Evolutionary conservation across 2,329 filamentous ascomycete species (phyloP).

Genomic region (Lachnellula cervina): DNA sequence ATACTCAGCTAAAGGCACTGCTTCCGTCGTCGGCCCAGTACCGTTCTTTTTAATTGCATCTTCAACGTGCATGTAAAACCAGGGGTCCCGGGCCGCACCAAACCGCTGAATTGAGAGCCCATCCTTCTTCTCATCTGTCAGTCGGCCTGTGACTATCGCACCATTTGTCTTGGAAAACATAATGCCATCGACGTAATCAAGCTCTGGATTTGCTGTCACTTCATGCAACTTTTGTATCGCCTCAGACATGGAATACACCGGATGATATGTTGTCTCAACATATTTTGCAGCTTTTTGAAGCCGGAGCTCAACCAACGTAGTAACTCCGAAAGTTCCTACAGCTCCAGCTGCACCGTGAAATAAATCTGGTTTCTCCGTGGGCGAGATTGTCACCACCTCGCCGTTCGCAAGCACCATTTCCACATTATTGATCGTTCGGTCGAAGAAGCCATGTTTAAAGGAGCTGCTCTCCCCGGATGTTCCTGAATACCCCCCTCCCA

Average conservation of each 20-base stretch:
- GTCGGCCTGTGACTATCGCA: conserved; percentile 49
- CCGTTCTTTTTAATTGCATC: conserved; percentile 23
- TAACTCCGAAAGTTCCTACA: conserved; percentile 56
- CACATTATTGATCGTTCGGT: conserved; percentile 54
- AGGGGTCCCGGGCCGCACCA: conserved; percentile 51
- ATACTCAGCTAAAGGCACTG: conserved; percentile 45
- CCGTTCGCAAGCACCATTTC: conserved; percentile 61
- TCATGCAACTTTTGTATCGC: conserved; percentile 40
- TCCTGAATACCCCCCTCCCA: conserved; percentile 61
- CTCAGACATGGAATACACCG: conserved; percentile 38
- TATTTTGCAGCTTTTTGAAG: conserved; percentile 49
- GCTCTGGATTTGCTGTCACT: conserved; percentile 24
- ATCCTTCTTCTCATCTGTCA: conserved; percentile 36
- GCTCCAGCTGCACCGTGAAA: conserved; percentile 56
- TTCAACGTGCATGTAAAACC: conserved; percentile 61
- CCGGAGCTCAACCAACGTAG: conserved; percentile 54
- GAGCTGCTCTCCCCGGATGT: conserved; percentile 64
- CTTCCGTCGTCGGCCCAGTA: conserved; percentile 30
- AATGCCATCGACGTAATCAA: conserved; percentile 62
- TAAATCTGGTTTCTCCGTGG: conserved; percentile 45
- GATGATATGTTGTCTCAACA: conserved; percentile 52
- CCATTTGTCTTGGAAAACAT: conserved; percentile 43
- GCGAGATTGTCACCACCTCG: conserved; percentile 44
- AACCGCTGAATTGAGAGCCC: conserved; percentile 38
- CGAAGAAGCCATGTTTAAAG: conserved; percentile 63